Conservation (phyloP, 2,329 filamentous ascomycete genomes). For the Phaeosphaeria sp. region DNA sequence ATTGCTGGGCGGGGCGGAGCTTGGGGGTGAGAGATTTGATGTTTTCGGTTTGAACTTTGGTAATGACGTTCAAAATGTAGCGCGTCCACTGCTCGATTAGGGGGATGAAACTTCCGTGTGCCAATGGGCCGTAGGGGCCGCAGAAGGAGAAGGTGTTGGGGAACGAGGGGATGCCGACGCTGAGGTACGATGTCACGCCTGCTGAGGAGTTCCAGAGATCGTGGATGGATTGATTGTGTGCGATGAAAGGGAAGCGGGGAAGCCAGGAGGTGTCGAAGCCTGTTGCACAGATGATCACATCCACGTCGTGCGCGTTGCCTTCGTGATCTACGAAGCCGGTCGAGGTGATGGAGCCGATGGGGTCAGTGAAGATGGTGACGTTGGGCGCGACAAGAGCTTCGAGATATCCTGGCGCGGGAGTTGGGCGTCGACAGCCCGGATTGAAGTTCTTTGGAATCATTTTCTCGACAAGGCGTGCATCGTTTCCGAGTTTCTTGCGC, state of each 20-base stretch:
- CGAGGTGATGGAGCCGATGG: conserved; percentile 23
- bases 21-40: conserved; percentile 30
- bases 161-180: conserved; percentile 49
- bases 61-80: conserved; percentile 30
- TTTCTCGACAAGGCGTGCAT: conserved; percentile 49
- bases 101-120: conserved; percentile 31
- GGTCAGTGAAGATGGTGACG: conserved; percentile 27
- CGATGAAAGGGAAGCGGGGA: conserved; percentile 34
- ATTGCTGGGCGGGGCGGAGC: conserved; percentile 12
- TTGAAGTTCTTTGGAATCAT: conserved; percentile 54
- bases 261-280: conserved; percentile 48
- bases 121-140: conserved; percentile 38
- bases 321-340: conserved; percentile 28
- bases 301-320: conserved; percentile 40
- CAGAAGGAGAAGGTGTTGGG: conserved; percentile 55
- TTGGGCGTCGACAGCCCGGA: conserved; percentile 30
- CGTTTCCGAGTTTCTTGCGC: conserved; percentile 48
- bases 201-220: conserved; percentile 45
- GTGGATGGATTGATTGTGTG: conserved; percentile 38
- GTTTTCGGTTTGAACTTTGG: conserved; percentile 30
- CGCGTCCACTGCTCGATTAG: conserved; percentile 32
- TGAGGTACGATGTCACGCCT: conserved; percentile 51
- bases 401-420: conserved; percentile 32
- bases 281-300: conserved; percentile 51
- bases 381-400: conserved; percentile 24